These are phyloP conservation scores for Metschnikowia corniflorae DNA, from an alignment of 805 yeast genomes.

Conservation along the genomic window DNA sequence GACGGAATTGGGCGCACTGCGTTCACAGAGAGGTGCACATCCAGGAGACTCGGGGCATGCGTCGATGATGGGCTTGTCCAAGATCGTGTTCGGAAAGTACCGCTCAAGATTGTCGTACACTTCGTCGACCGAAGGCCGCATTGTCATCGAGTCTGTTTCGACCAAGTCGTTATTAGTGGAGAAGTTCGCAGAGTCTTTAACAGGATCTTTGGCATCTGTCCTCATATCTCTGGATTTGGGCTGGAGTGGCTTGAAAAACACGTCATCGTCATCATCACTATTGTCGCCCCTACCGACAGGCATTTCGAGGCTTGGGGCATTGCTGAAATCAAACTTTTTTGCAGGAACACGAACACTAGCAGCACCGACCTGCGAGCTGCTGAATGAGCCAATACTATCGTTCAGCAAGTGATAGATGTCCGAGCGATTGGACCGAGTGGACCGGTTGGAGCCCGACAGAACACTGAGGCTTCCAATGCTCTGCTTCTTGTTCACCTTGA, in stretches of 20 bases:
- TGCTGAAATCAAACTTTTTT: constrained; percentile 69
- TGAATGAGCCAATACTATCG: constrained; percentile 13
- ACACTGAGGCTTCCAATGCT: constrained; percentile 11
- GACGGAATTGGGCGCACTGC: constrained; percentile 21
- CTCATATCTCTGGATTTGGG: background rate
- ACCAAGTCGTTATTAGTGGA: constrained; percentile 2
- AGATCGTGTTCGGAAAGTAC: constrained; percentile 87
- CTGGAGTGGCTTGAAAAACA: constrained; percentile 12
- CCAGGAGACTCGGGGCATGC: constrained; percentile 61
- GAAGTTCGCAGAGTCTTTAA: background rate
- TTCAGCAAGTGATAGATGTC: constrained; percentile 9
- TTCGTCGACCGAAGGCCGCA: constrained; percentile 94
- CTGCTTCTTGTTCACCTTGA: constrained; percentile 14
- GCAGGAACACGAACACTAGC: constrained; percentile 47
- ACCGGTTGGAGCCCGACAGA: constrained; percentile 8
- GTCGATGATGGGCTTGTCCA: constrained; percentile 84
- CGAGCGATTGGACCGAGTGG: constrained; percentile 3
- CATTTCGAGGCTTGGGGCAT: constrained; percentile 47
- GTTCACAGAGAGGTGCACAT: background rate
- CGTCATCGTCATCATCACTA: constrained; percentile 12
- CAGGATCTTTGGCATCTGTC: background rate
- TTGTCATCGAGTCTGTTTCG: constrained; percentile 41
- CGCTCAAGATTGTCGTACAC: constrained; percentile 87
- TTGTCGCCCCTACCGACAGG: background rate
- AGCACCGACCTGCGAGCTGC: constrained; percentile 8